phyloP scores from a whole-genome alignment of 73 alveolate species.

The Paraurostyla sp. region DNA sequence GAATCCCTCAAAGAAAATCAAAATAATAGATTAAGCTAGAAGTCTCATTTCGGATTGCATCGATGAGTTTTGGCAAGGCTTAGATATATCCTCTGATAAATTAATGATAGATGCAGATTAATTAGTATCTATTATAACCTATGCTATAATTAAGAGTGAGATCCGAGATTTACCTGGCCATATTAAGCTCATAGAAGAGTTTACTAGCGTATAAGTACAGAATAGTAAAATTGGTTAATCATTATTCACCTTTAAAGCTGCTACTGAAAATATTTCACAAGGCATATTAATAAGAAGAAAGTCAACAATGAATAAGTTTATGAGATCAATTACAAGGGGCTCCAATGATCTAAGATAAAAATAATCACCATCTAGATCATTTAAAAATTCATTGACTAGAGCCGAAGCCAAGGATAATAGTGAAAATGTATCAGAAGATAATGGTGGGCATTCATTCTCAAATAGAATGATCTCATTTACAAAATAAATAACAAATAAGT shows the following conservation, averaged over 20 bases:
- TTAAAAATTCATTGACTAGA: too few relatives aligned
- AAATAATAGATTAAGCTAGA: conserved; percentile 27
- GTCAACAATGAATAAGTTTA: conserved; percentile 22
- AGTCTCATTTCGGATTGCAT: conserved; percentile 17
- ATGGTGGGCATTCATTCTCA: not conserved
- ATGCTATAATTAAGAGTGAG: not conserved
- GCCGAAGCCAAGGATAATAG: not conserved
- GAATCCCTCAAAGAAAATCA: conserved; percentile 17
- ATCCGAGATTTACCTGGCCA: conserved; percentile 37
- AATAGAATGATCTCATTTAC: conserved; percentile 13
- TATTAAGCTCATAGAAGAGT: conserved; percentile 40
- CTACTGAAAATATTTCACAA: conserved; percentile 34
- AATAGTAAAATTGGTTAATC: conserved; percentile 57
- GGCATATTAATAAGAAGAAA: conserved; percentile 21
- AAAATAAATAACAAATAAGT: not conserved
- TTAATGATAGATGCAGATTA: conserved; percentile 59
- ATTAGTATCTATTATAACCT: conserved; percentile 30
- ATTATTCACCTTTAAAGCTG: conserved; percentile 47
- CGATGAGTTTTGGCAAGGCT: conserved; percentile 60
- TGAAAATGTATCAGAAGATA: conserved; percentile 30
- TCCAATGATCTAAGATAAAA: too few relatives aligned
- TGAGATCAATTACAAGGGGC: conserved; percentile 4
- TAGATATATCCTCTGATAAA: not conserved
- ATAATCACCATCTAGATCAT: too few relatives aligned
- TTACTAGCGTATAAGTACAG: conserved; percentile 34